These are phyloP conservation scores for Pseudotsuga menziesii DNA, from an alignment of 75 land plant species.

Conservation along the genomic window DNA sequence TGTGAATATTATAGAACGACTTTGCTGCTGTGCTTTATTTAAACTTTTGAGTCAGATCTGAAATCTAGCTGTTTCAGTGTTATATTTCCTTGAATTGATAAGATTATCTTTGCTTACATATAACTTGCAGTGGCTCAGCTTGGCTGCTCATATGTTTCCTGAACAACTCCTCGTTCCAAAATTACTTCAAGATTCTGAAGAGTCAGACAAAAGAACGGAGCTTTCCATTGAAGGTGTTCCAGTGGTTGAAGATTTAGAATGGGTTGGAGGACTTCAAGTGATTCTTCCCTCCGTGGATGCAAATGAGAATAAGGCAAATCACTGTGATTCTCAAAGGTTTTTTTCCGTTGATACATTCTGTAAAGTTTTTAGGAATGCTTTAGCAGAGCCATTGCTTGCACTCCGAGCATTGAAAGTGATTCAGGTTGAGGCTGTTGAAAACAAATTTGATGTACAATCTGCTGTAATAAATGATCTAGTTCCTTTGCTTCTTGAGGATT, in stretches of 20 bases:
- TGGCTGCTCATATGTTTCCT: conserved; percentile 38
- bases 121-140: conserved; percentile 37
- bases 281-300: conserved; percentile 4
- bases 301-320: not conserved
- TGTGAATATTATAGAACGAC: not conserved
- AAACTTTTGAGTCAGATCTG: not conserved
- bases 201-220: not conserved
- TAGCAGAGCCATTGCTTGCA: conserved; percentile 23
- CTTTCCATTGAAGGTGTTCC: conserved; percentile 3
- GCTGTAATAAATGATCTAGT: conserved; percentile 28
- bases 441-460: conserved; percentile 6
- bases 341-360: conserved; percentile 17
- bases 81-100: conserved; percentile 2
- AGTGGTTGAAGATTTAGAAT: conserved; percentile 12
- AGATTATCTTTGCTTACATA: not conserved
- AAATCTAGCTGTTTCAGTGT: not conserved
- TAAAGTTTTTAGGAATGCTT: conserved; percentile 25
- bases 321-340: not conserved
- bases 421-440: conserved; percentile 22
- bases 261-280: conserved; percentile 10
- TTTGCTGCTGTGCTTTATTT: conserved; percentile 4
- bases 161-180: conserved; percentile 24
- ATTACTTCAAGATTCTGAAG: conserved; percentile 22
- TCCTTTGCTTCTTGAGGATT: conserved; percentile 30
- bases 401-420: conserved; percentile 20